Percentiles rank a stretch among this genome's conserved stretches.
These are phyloP conservation scores for Pythium diclinum DNA, from an alignment of 352 stramenopile species.

Conservation along the genomic window DNA sequence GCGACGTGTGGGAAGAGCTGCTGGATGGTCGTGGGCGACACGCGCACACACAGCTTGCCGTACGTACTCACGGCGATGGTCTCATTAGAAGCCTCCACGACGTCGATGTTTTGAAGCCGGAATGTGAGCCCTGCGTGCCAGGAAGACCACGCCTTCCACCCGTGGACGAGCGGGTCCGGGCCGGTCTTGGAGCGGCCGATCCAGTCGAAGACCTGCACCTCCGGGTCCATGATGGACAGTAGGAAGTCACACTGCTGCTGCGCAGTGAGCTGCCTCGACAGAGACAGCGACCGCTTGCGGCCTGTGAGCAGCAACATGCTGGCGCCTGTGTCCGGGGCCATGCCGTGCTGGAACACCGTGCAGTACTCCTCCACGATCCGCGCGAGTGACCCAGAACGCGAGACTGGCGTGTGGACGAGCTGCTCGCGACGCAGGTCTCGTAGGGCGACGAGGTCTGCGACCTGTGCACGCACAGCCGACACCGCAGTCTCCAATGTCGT, in stretches of 20 bases:
- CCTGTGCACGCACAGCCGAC: conserved; percentile 37
- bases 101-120: conserved; percentile 38
- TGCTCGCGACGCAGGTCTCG: conserved; percentile 40
- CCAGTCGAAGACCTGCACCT: conserved; percentile 27
- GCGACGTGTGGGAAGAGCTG: conserved; percentile 59
- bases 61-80: conserved; percentile 44
- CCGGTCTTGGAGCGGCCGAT: conserved; percentile 20
- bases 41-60: conserved; percentile 41
- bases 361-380: conserved; percentile 48
- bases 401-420: conserved; percentile 31
- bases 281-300: conserved; percentile 35
- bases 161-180: conserved; percentile 15
- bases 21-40: conserved; percentile 49
- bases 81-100: conserved; percentile 37
- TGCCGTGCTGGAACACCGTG: conserved; percentile 42
- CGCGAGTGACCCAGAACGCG: conserved; percentile 40
- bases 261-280: conserved; percentile 11
- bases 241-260: conserved; percentile 18
- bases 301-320: conserved; percentile 12
- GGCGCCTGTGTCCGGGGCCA: conserved; percentile 22
- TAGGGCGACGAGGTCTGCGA: conserved; percentile 46
- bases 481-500: conserved; percentile 27
- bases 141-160: conserved; percentile 25
- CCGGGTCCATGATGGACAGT: conserved; percentile 23
- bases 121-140: conserved; percentile 29